Percentiles rank a stretch among this genome's conserved stretches.
phyloP scores from a whole-genome alignment of 1,284 basidiomycete species.

The Fomes fomentarius region DNA sequence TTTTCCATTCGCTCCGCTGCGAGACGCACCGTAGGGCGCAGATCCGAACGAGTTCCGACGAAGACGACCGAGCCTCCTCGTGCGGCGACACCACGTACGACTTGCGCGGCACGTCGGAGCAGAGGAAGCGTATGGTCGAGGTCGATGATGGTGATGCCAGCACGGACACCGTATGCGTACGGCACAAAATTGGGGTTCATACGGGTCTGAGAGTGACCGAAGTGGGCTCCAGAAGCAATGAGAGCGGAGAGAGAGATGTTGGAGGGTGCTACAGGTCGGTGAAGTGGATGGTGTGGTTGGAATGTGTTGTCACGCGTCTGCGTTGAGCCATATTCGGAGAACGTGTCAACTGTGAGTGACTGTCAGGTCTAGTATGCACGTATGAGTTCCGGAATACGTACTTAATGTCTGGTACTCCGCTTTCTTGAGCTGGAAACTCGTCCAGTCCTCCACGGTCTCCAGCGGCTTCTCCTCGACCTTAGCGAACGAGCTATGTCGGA shows the following conservation, averaged over 20 bases:
- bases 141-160: constrained; percentile 93
- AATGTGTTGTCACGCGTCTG: constrained; percentile 73
- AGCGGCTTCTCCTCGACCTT: constrained; percentile 41
- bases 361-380: constrained; percentile 8
- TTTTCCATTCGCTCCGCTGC: constrained; percentile 80
- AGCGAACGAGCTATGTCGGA: constrained; percentile 31
- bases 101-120: constrained; percentile 86
- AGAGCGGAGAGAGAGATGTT: constrained; percentile 87
- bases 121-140: constrained; percentile 93
- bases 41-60: constrained; percentile 84
- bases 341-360: constrained; percentile 56
- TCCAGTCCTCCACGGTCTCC: constrained; percentile 64
- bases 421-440: constrained; percentile 59
- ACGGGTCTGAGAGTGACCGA: constrained; percentile 85
- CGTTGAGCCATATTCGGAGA: constrained; percentile 78
- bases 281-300: constrained; percentile 75
- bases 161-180: constrained; percentile 93
- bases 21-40: constrained; percentile 76
- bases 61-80: constrained; percentile 89
- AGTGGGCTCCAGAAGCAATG: constrained; percentile 91
- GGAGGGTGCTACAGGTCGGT: constrained; percentile 62
- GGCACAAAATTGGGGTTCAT: constrained; percentile 90
- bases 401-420: constrained; percentile 55
- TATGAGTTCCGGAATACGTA: constrained; percentile 34
- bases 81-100: constrained; percentile 83